A percentile compares a stretch with the other conserved stretches of the same genome.
Evolutionary conservation across 108 stramenopile genomes (phyloP).

Genomic region (Fragilariopsis cylindrus): DNA sequence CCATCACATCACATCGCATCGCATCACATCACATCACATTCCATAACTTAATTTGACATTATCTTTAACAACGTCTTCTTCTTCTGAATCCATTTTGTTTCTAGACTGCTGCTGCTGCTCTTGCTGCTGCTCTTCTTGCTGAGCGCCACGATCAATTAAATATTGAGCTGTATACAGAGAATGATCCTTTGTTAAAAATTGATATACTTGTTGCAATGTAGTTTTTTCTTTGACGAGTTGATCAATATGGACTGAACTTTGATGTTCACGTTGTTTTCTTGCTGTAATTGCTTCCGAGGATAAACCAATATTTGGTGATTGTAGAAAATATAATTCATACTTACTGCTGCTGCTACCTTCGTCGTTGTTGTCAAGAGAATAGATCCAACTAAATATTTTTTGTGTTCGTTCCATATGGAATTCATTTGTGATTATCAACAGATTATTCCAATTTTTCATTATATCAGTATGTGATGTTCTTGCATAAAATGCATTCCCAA

Average conservation of each 20-base stretch:
- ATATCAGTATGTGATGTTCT: constrained; percentile 73
- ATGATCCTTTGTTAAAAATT: constrained; percentile 65
- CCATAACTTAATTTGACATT: constrained; percentile 2
- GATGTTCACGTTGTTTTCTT: constrained; percentile 56
- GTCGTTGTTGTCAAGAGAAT: constrained; percentile 16
- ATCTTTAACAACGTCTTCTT: not conserved
- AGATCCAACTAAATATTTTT: constrained; percentile 89
- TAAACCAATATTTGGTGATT: constrained; percentile 67
- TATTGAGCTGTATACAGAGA: constrained; percentile 71
- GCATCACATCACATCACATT: too few species aligned
- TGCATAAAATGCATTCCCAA: constrained; percentile 79
- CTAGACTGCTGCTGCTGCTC: not conserved
- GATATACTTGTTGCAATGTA: constrained; percentile 54
- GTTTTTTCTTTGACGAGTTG: constrained; percentile 48
- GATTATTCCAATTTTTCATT: constrained; percentile 44
- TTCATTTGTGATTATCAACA: constrained; percentile 76
- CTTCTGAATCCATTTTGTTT: not conserved
- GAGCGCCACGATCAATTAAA: constrained; percentile 44
- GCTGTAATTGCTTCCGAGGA: constrained; percentile 58
- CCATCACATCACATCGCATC: too few species aligned
- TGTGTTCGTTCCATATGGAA: constrained; percentile 80
- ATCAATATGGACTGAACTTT: constrained; percentile 51
- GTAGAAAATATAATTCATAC: constrained; percentile 71
- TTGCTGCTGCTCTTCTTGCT: constrained; percentile 6
- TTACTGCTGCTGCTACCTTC: constrained; percentile 3